These are phyloP conservation scores for Globisporangium paroecandrum DNA, from an alignment of 352 stramenopile genomes.

Conservation along the genomic window DNA sequence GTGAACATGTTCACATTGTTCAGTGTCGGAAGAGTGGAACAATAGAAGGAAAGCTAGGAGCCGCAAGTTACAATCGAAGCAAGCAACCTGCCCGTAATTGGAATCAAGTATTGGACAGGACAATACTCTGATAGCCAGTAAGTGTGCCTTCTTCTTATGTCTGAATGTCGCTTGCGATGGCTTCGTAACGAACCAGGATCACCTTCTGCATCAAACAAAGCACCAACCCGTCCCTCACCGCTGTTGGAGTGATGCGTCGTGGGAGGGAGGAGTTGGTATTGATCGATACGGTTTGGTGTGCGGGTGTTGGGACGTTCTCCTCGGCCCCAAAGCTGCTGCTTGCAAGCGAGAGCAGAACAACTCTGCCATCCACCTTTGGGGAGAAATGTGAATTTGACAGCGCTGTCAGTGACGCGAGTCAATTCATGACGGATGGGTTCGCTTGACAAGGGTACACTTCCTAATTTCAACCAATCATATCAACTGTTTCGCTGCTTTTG, in stretches of 20 bases:
- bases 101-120: not conserved
- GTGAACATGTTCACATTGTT: not conserved
- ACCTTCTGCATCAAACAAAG: not conserved
- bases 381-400: not conserved
- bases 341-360: too few relatives aligned
- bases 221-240: not conserved
- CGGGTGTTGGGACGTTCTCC: not conserved
- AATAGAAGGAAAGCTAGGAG: not conserved
- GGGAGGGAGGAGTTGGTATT: not conserved
- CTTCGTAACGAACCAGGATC: not conserved
- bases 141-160: not conserved
- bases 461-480: not conserved
- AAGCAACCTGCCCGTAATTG: not conserved
- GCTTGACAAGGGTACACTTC: not conserved
- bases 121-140: not conserved
- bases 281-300: not conserved
- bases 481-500: not conserved
- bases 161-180: not conserved
- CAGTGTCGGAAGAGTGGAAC: not conserved
- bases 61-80: too few relatives aligned
- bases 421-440: not conserved
- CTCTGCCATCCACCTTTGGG: not conserved
- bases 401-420: not conserved
- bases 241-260: not conserved
- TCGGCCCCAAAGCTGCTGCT: not conserved